These are phyloP conservation scores for Plasmodium adleri DNA, from an alignment of 169 alveolate genomes.

Conservation along the genomic window DNA sequence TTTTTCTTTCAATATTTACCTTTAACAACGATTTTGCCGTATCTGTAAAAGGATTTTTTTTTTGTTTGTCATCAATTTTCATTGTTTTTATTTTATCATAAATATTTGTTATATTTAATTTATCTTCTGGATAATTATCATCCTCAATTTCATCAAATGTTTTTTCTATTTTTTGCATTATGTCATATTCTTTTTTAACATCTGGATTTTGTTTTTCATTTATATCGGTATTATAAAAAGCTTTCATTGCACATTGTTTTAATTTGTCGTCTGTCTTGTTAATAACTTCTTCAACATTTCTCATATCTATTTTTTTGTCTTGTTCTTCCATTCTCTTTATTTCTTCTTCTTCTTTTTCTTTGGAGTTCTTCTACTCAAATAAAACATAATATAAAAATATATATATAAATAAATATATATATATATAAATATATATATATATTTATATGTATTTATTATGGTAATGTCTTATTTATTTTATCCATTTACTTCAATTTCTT, in stretches of 20 bases:
- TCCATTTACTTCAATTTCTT: conserved; percentile 52
- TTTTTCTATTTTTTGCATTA: conserved; percentile 64
- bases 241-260: conserved; percentile 33
- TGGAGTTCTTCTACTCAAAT: conserved; percentile 2
- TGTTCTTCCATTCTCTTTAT: conserved; percentile 7
- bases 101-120: conserved; percentile 37
- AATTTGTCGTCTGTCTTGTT: conserved; percentile 46
- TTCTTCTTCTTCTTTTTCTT: conserved; percentile 37
- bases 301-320: conserved; percentile 25
- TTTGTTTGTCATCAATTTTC: conserved; percentile 12
- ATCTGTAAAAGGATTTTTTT: conserved; percentile 47
- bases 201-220: conserved; percentile 28
- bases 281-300: conserved; percentile 54
- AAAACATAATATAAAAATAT: not conserved
- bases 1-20: not conserved
- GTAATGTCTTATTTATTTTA: not conserved
- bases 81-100: conserved; percentile 53
- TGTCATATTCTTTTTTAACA: conserved; percentile 32
- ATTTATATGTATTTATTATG: not conserved
- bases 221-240: conserved; percentile 52
- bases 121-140: conserved; percentile 37
- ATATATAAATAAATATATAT: not conserved
- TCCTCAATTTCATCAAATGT: conserved; percentile 57
- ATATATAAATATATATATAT: not conserved
- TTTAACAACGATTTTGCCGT: conserved; percentile 57